Evolutionary conservation across 176 grass and related monocot species (phyloP), one percentile per base, ranked within the genome.

Genomic region (Olyra latifolia): DNA sequence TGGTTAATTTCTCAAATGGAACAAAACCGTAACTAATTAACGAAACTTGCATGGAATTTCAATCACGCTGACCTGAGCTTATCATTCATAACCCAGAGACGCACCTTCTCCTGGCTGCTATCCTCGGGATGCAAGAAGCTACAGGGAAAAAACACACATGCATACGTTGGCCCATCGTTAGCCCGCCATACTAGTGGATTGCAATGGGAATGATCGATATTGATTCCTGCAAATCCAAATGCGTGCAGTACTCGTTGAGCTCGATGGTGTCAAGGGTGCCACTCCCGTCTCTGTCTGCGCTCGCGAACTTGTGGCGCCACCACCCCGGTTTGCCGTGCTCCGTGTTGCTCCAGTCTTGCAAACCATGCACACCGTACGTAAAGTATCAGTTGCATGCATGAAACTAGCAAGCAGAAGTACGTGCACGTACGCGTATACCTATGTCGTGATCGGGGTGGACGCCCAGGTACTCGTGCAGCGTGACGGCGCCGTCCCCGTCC

Each of bases 71-170:
- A 76, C 89, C 77, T 88, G 42, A 91, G 19, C 43, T 88, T 88
- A n/a, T 88, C 65, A 57, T 88, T 63, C 13, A 81, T 29, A 17
- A 91, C 24, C 89, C 89, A 91, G 8, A 72, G 43, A 7, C 23
- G 63, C 49, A 82, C 29, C 49, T 76, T 65, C 29, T 40, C 69
- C 50, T 87, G 79, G 23, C 43, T 41, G 52, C 71, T 84, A 25
- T 91, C 81, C 77, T 84, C 85, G 22, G 85, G 81, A 47, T 85
- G 77, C 43, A 89, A 77, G 35, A 89, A 89, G 22, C 87, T 89
- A 42, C 10, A 56, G 49, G n/a, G n/a, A n/a, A n/a, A n/a, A n/a
- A n/a, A n/a, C n/a, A n/a, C n/a, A n/a, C n/a, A n/a, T 2, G 23
- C 0, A n/a, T 32, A 20, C 62, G 20, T 40, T 3, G 14, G 19